These are phyloP conservation scores for Penicillium maclennaniae DNA, from an alignment of 495 filamentous ascomycete species.

Conservation along the genomic window DNA sequence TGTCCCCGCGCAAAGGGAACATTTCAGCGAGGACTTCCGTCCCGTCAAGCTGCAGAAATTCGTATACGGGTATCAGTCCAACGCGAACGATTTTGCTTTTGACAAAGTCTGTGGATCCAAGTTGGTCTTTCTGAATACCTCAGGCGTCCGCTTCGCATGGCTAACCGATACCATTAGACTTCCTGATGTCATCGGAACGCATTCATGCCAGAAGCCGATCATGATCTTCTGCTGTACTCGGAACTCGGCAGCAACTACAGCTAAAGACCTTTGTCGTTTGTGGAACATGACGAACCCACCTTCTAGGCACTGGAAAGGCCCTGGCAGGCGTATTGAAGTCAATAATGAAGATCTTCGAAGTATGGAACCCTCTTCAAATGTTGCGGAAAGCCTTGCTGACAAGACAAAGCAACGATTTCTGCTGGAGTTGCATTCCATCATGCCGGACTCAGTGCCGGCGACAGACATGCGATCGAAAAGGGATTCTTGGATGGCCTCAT, in stretches of 20 bases:
- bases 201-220: constrained; percentile 77
- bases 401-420: constrained; percentile 46
- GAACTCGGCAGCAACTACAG: constrained; percentile 71
- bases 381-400: not conserved
- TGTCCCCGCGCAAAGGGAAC: constrained; percentile 66
- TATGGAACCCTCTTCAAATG: constrained; percentile 18
- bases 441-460: constrained; percentile 70
- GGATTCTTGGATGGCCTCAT: constrained; percentile 73
- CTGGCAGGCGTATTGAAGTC: constrained; percentile 52
- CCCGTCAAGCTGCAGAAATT: constrained; percentile 84
- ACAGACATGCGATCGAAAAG: constrained; percentile 68
- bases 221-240: constrained; percentile 92
- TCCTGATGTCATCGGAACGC: constrained; percentile 67
- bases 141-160: not conserved
- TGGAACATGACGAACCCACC: constrained; percentile 55
- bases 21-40: constrained; percentile 89
- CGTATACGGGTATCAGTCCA: constrained; percentile 70
- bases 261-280: constrained; percentile 64
- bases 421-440: constrained; percentile 92
- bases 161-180: constrained; percentile 43
- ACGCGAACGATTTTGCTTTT: constrained; percentile 79
- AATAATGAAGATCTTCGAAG: constrained; percentile 60
- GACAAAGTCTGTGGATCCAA: constrained; percentile 75
- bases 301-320: constrained; percentile 66
- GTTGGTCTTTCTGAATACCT: constrained; percentile 32